Conservation (phyloP, 257 asterid genomes). For the Nicotiana noctiflora region DNA sequence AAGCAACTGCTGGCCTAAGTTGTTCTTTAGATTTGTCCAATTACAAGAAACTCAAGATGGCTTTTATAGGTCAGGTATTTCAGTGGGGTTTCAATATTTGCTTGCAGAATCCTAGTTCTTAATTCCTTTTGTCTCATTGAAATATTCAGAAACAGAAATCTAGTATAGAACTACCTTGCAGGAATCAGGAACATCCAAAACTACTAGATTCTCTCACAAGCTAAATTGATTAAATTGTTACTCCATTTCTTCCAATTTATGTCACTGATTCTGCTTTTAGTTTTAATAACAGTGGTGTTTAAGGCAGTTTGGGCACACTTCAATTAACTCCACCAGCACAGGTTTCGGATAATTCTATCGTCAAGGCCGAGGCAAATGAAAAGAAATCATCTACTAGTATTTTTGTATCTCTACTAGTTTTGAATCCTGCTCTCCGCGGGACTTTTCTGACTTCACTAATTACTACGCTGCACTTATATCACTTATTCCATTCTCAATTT, state of each 20-base stretch:
- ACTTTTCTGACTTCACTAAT: neutral
- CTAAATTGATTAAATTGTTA: neutral
- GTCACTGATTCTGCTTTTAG: neutral
- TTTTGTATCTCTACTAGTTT: neutral
- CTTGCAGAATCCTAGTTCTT: neutral
- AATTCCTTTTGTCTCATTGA: neutral
- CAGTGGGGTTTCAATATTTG: neutral
- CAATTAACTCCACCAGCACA: neutral
- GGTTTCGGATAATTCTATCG: neutral
- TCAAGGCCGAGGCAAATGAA: neutral
- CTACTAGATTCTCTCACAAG: neutral
- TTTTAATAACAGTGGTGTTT: neutral
- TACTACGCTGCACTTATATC: neutral
- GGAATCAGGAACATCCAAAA: neutral
- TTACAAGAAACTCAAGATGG: neutral
- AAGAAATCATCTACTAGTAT: neutral
- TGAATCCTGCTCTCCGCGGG: neutral
- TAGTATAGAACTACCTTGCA: neutral
- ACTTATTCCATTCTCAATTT: neutral
- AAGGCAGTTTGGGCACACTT: neutral
- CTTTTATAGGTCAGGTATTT: neutral
- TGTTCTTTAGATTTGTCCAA: neutral
- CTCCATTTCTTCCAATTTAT: neutral
- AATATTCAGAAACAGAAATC: neutral
- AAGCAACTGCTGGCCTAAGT: neutral